Evolutionary conservation across 2,329 filamentous ascomycete species (phyloP).

Genomic region (Scedosporium dehoogii): DNA sequence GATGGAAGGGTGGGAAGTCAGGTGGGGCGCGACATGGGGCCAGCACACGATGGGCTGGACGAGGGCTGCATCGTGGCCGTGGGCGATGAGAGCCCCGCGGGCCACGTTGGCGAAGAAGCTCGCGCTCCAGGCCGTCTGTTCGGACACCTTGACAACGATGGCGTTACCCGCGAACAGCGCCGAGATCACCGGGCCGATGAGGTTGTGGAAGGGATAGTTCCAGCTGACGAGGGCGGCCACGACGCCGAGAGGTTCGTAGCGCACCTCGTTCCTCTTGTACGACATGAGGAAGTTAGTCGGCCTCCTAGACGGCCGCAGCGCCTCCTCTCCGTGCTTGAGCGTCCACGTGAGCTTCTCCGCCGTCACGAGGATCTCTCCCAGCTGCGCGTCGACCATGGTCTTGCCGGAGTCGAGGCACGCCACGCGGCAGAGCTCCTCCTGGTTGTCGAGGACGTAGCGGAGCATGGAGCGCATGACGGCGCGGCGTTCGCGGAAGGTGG

Average conservation of each 20-base stretch:
- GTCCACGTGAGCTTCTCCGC: constrained; percentile 94
- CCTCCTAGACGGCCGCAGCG: constrained; percentile 59
- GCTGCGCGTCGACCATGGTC: constrained; percentile 85
- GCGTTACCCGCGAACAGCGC: constrained; percentile 86
- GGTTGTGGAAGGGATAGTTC: constrained; percentile 97
- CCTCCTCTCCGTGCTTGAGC: constrained; percentile 77
- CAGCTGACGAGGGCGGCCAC: constrained; percentile 89
- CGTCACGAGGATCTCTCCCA: constrained; percentile 92
- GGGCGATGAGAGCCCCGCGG: constrained; percentile 67
- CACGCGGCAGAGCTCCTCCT: constrained; percentile 73
- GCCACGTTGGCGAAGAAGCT: constrained; percentile 72
- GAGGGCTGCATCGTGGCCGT: constrained; percentile 72
- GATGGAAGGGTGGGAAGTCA: constrained; percentile 78
- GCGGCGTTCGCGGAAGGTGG: constrained; percentile 66
- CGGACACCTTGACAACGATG: constrained; percentile 86
- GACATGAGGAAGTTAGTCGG: constrained; percentile 89
- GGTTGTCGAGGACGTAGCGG: constrained; percentile 76
- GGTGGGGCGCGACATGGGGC: constrained; percentile 67
- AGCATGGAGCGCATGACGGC: constrained; percentile 74
- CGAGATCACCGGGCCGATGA: constrained; percentile 83
- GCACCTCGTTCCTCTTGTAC: constrained; percentile 87
- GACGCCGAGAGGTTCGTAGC: constrained; percentile 87
- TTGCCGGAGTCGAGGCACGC: constrained; percentile 93
- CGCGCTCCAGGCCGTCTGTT: constrained; percentile 91
- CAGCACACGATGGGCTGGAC: constrained; percentile 83